Percentiles rank a stretch among this genome's conserved stretches.
These are phyloP conservation scores for Pseudotsuga menziesii DNA, from an alignment of 75 land plant species.

Conservation along the genomic window DNA sequence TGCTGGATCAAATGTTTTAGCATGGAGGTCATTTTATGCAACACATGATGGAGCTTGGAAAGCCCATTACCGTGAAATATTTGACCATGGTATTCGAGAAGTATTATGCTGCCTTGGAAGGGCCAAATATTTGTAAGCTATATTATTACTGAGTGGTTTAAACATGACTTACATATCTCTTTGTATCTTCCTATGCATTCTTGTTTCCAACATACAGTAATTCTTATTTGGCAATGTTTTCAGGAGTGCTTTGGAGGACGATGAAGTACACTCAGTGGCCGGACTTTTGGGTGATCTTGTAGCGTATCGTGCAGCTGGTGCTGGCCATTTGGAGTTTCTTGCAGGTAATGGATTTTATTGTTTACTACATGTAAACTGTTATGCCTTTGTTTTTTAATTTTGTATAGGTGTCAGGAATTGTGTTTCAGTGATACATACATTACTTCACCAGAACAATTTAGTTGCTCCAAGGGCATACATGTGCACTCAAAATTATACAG, in stretches of 20 bases:
- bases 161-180: background rate
- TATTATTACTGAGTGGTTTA: background rate
- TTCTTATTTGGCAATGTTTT: background rate
- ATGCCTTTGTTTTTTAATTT: background rate
- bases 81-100: constrained; percentile 91
- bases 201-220: background rate
- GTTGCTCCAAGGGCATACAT: background rate
- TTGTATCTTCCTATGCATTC: constrained; percentile 1
- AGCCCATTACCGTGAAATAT: constrained; percentile 84
- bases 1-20: constrained; percentile 66
- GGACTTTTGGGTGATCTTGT: constrained; percentile 80
- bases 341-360: constrained; percentile 45
- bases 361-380: background rate
- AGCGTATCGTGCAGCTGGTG: constrained; percentile 86
- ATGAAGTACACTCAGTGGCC: constrained; percentile 86
- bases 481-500: background rate
- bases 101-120: constrained; percentile 87
- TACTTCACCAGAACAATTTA: background rate
- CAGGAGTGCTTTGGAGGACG: constrained; percentile 73
- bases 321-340: constrained; percentile 84
- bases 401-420: background rate
- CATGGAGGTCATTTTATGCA: constrained; percentile 84
- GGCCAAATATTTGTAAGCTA: constrained; percentile 62
- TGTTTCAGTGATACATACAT: background rate
- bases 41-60: constrained; percentile 74